These are phyloP conservation scores for Ceraceosorus guamensis DNA, from an alignment of 1,284 basidiomycete species.

Conservation along the genomic window DNA sequence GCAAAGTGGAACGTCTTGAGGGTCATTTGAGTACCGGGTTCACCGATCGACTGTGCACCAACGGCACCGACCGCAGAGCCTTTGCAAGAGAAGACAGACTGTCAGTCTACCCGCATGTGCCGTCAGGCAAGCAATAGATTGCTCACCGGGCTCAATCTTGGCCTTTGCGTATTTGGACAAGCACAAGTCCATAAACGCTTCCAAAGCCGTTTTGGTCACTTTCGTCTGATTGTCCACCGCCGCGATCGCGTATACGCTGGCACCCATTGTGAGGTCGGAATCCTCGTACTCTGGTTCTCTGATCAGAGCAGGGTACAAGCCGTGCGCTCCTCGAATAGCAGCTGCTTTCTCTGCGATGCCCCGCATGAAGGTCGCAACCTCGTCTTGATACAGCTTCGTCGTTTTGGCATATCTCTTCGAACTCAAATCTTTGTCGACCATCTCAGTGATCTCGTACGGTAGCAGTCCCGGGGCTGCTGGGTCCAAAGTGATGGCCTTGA, in stretches of 20 bases:
- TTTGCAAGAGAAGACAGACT: too few relatives aligned
- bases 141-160: constrained; percentile 34
- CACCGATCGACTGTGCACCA: constrained; percentile 97
- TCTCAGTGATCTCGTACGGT: constrained; percentile 77
- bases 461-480: constrained; percentile 59
- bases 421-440: constrained; percentile 62
- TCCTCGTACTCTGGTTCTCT: constrained; percentile 67
- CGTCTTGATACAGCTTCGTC: constrained; percentile 67
- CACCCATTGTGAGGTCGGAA: constrained; percentile 70
- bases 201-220: constrained; percentile 74
- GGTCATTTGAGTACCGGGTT: constrained; percentile 99
- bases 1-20: constrained; percentile 99
- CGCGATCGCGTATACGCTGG: constrained; percentile 55
- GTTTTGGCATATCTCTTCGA: constrained; percentile 55
- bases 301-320: constrained; percentile 76
- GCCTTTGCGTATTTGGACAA: constrained; percentile 59
- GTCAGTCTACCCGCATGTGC: too few relatives aligned
- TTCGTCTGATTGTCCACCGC: constrained; percentile 83
- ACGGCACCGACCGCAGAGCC: constrained; percentile 83
- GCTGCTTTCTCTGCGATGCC: constrained; percentile 65
- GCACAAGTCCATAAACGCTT: constrained; percentile 73
- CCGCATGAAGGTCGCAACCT: constrained; percentile 67
- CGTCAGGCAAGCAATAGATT: too few relatives aligned
- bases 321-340: constrained; percentile 63
- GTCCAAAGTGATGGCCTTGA: constrained; percentile 58